Percentiles rank a stretch among this genome's conserved stretches.
phyloP scores from a whole-genome alignment of 2,329 filamentous ascomycete genomes.

The Pleoardoris graminearum region DNA sequence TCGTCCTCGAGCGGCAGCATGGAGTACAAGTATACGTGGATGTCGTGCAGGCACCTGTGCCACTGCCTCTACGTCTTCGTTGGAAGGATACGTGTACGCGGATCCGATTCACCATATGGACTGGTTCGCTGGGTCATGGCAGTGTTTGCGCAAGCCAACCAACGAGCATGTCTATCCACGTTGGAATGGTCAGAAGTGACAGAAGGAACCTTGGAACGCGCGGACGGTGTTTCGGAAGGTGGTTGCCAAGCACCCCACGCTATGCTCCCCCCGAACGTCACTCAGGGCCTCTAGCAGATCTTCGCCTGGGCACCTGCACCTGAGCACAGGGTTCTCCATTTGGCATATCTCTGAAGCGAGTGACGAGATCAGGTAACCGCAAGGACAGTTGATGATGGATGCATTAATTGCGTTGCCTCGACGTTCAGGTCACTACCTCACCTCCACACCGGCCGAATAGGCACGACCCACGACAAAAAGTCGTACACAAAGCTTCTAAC shows the following conservation, averaged over 20 bases:
- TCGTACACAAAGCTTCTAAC: too few relatives aligned
- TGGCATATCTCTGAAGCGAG: too few relatives aligned
- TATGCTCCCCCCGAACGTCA: constrained; percentile 10
- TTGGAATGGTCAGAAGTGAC: not conserved
- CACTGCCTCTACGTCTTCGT: constrained; percentile 24
- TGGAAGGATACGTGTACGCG: constrained; percentile 21
- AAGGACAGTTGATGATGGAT: too few relatives aligned
- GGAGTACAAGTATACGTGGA: constrained; percentile 9
- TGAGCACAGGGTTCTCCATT: not conserved
- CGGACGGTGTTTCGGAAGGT: constrained; percentile 16
- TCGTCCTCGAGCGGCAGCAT: constrained; percentile 48
- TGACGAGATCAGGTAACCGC: too few relatives aligned
- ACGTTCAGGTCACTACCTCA: too few relatives aligned
- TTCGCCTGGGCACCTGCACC: not conserved
- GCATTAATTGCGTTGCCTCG: too few relatives aligned
- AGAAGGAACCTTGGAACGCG: too few relatives aligned
- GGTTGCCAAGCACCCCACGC: constrained; percentile 11
- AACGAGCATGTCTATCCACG: not conserved
- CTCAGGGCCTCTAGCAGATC: constrained; percentile 6
- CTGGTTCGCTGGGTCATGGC: constrained; percentile 20
- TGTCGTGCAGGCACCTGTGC: constrained; percentile 14
- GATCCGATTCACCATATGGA: constrained; percentile 28
- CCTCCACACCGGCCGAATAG: too few relatives aligned
- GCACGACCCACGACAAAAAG: too few relatives aligned
- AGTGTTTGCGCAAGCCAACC: constrained; percentile 8